Base-by-base conservation (phyloP, 768 basidiomycete species). In the Collybia mongolica region DNA sequence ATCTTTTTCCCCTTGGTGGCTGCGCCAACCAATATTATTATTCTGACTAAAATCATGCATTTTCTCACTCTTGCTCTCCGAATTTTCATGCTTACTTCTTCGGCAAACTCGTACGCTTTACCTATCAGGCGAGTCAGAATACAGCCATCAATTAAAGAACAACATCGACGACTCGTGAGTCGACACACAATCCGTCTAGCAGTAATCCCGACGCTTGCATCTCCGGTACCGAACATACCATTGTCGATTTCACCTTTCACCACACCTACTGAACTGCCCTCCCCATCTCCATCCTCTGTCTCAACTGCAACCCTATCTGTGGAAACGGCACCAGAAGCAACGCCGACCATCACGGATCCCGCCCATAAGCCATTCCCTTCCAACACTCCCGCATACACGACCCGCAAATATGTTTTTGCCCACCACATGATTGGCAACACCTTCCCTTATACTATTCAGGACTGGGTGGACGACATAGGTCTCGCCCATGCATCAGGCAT, bases 381-480 rank as follows among this genome's bases (percentile, higher is more conserved):
- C 24, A 44, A 54, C 29, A 49, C 56, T 37, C 54, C 61, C 19
- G 43, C 37, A 17, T 48, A 46, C 24, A 47, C 26, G 58, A 60
- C 37, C 54, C 57, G 53, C 24, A 76, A 82, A 73, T 73, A 72
- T 59, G 80, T 84, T 17, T 72, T 83, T 1, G 77, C 79, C 6
- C 82, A 84, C 55, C 74, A 77, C 54, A 83, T 84, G 72, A 74
- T 86, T 24, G 87, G 87, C 28, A 88, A 88, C 55, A 75, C 82
- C 2, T 85, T 80, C 64, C 78, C 83, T 2, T 88, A 86, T 63
- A 79, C 64, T 6, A 48, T 68, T 14, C 56, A 71, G 50, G 74
- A 77, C 48, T 79, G 77, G 76, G 51, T 53, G 63, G 64, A 76
- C 44, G 77, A 88, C 58, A 79, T 88, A 19, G 23, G 54, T 2